These are phyloP conservation scores for Exidia glandulosa DNA, from an alignment of 768 basidiomycete genomes.

Conservation along the genomic window DNA sequence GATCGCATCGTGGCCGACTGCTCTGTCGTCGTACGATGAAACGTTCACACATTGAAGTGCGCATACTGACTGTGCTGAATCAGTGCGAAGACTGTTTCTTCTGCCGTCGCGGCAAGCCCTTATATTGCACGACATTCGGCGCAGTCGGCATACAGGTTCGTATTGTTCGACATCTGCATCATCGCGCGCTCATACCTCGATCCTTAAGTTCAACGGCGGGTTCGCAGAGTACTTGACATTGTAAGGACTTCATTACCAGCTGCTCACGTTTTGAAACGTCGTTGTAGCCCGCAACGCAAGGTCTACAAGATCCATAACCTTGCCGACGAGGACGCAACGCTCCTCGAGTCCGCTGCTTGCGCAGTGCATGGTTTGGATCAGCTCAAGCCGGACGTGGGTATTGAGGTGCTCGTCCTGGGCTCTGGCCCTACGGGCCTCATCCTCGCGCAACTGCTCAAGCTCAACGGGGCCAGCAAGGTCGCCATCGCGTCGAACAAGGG, in stretches of 20 bases:
- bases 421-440: constrained; percentile 92
- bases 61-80: constrained; percentile 1
- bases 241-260: constrained; percentile 30
- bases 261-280: neutral
- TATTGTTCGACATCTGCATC: no score
- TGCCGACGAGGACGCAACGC: constrained; percentile 75
- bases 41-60: constrained; percentile 16
- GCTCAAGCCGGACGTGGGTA: constrained; percentile 67
- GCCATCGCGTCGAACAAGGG: constrained; percentile 54
- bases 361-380: constrained; percentile 90
- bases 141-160: constrained; percentile 77
- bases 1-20: constrained; percentile 76
- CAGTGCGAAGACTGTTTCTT: constrained; percentile 82
- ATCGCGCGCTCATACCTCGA: no score
- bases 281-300: constrained; percentile 51
- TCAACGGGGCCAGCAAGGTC: constrained; percentile 13
- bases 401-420: constrained; percentile 76
- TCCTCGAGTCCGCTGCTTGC: constrained; percentile 84
- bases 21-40: constrained; percentile 50
- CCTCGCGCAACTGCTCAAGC: constrained; percentile 73
- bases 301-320: constrained; percentile 83
- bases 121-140: constrained; percentile 79
- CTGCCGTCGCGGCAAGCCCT: constrained; percentile 71
- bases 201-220: constrained; percentile 67
- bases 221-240: constrained; percentile 85